These are phyloP conservation scores for Pestalotiopsis sp. DNA, from an alignment of 2,329 filamentous ascomycete species.

Conservation along the genomic window DNA sequence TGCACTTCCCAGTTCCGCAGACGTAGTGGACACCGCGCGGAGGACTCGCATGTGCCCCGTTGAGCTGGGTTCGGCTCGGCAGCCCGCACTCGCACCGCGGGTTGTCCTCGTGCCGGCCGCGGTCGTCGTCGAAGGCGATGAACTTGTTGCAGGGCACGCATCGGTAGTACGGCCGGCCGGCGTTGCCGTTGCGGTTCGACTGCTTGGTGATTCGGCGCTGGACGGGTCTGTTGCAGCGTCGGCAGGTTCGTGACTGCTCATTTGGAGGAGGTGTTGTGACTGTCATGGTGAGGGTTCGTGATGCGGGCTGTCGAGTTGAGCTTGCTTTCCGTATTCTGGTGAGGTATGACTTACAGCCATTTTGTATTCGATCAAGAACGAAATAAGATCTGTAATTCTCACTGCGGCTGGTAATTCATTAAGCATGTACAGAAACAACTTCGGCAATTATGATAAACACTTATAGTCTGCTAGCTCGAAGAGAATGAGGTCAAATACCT, in stretches of 20 bases:
- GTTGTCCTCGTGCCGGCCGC: background rate
- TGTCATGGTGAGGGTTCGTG: background rate
- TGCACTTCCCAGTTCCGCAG: background rate
- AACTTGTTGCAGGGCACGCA: conserved; percentile 1
- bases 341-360: no score
- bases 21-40: conserved; percentile 3
- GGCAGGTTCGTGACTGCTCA: background rate
- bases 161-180: background rate
- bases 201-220: background rate
- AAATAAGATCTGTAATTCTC: no score
- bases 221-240: background rate
- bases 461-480: no score
- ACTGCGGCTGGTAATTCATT: no score
- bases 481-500: no score
- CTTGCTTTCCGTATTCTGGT: no score
- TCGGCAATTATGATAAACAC: no score
- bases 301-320: background rate
- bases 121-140: background rate
- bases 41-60: background rate
- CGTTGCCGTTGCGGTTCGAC: conserved; percentile 2
- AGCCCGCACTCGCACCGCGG: background rate
- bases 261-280: background rate
- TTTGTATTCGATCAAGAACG: no score
- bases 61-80: background rate
- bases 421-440: no score